Percentiles rank a stretch among this genome's conserved stretches.
Evolutionary conservation across 352 stramenopile species (phyloP).

Genomic region (Pythium coloratum): DNA sequence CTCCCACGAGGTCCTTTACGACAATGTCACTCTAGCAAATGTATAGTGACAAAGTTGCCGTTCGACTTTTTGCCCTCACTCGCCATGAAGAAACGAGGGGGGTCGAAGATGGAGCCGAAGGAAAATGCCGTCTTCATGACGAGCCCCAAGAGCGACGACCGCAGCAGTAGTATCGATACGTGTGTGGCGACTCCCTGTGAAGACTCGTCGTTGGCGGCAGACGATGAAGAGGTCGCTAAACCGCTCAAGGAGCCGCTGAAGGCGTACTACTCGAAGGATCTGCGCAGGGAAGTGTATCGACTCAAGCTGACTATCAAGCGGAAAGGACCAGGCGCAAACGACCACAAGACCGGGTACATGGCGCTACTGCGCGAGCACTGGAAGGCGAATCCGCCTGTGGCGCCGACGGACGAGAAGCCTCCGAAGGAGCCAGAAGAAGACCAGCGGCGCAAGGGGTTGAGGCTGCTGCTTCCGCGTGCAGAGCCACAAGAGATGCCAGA

Average conservation of each 20-base stretch:
- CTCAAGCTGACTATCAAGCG: slow-evolving; percentile 37
- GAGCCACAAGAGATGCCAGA: not conserved
- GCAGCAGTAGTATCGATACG: not conserved
- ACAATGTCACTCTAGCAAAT: slow-evolving; percentile 4
- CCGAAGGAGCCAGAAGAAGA: not conserved
- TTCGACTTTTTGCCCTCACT: slow-evolving; percentile 12
- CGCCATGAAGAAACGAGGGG: not conserved
- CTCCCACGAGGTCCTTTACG: not conserved
- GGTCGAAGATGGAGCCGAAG: not conserved
- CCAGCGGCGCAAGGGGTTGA: not conserved
- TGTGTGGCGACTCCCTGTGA: not conserved
- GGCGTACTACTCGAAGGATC: slow-evolving; percentile 30
- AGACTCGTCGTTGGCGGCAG: not conserved
- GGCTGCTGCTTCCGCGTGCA: not conserved
- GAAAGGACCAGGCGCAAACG: slow-evolving; percentile 28
- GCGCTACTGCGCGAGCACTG: slow-evolving; percentile 31
- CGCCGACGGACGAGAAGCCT: not conserved
- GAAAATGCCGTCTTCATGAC: not conserved
- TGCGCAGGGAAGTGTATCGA: slow-evolving; percentile 39
- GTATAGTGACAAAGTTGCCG: slow-evolving; percentile 32
- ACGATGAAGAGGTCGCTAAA: not conserved
- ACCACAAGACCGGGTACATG: slow-evolving; percentile 45
- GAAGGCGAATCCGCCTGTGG: not conserved
- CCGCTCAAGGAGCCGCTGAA: slow-evolving; percentile 37
- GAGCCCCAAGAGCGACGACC: not conserved